A percentile compares a stretch with the other conserved stretches of the same genome.
These are phyloP conservation scores for Breviolum minutum DNA, from an alignment of 73 alveolate species.

Conservation along the genomic window DNA sequence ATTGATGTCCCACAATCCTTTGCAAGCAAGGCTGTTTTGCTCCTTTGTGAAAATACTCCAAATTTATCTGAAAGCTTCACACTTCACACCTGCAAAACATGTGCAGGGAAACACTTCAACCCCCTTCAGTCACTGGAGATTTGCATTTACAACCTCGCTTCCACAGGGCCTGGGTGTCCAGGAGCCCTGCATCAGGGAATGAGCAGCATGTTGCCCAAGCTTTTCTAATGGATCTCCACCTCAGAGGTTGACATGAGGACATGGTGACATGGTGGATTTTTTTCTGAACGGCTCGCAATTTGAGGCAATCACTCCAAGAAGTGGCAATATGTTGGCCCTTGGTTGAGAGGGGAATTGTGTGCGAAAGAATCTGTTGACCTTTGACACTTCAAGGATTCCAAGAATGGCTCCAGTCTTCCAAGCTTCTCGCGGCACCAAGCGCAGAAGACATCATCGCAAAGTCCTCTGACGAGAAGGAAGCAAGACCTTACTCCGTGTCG, in stretches of 20 bases:
- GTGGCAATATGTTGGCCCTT: slow-evolving; percentile 9
- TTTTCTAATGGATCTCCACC: slow-evolving; percentile 31
- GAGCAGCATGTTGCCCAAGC: slow-evolving; percentile 30
- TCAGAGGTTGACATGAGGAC: not conserved
- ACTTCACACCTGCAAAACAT: too few relatives aligned
- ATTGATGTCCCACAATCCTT: too few relatives aligned
- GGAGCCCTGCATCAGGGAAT: slow-evolving; percentile 12
- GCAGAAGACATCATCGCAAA: slow-evolving; percentile 68
- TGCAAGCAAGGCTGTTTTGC: too few relatives aligned
- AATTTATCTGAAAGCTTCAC: too few relatives aligned
- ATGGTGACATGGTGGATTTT: not conserved
- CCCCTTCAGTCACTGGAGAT: too few relatives aligned
- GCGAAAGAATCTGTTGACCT: not conserved
- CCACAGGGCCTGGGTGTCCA: slow-evolving; percentile 58
- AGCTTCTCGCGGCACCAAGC: slow-evolving; percentile 9
- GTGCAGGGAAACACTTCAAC: too few relatives aligned
- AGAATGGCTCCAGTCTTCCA: not conserved
- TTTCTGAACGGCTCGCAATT: not conserved
- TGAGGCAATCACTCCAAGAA: slow-evolving; percentile 5
- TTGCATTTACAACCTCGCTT: too few relatives aligned
- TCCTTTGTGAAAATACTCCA: too few relatives aligned
- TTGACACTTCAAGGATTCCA: not conserved
- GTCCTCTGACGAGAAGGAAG: slow-evolving; percentile 21
- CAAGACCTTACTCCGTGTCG: not conserved
- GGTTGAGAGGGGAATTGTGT: not conserved